Evolutionary conservation across 1,139 yeast genomes (phyloP), one percentile per base, ranked within the genome.

Genomic region (Suhomyces bolitotheri): DNA sequence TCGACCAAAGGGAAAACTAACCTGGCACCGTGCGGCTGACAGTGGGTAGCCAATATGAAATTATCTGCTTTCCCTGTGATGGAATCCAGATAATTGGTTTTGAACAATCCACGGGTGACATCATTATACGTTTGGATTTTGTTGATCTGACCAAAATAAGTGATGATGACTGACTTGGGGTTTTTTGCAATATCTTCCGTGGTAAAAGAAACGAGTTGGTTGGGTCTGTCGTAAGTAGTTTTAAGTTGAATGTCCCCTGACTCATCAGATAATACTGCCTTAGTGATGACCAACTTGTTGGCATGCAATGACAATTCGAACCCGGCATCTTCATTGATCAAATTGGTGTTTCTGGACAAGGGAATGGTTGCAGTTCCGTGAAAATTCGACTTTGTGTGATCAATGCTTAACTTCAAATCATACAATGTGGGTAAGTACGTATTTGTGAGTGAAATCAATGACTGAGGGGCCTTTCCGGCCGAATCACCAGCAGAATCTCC

Each of bases 1-100:
- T 84, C 90, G 14, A 83, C 54, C 44, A 81, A 73, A 2, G 92
- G 92, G 49, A 79, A 79, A 10, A 82, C 71, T 33, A 54, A 53
- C 46, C 82, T 66, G 3, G 87, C 82, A 43, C 71, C 80, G 21
- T 71, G 68, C 0, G 92, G 89, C 53, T 82, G 90, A 27, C 78
- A 71, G 50, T 84, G 90, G 2, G 92, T 81, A 0, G 88, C 80
- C 26, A 82, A 53, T 11, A 82, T 60, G 39, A 61, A 70, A 41
- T 76, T 73, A 39, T 61, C 54, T 1, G 81, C 60, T 21, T 56
- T 63, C 9, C 80, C 80, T 2, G 73, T 60, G 14, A 64, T 55
- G 4, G 70, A 63, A 45, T 75, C 79, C 38, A 70, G 64, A 50
- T 78, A 80, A 49, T 80, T 79, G 1, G 87, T 79, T 48, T 78